Base-by-base conservation (phyloP, 1,139 yeast species). In the Saccharomyces pastorianus region DNA sequence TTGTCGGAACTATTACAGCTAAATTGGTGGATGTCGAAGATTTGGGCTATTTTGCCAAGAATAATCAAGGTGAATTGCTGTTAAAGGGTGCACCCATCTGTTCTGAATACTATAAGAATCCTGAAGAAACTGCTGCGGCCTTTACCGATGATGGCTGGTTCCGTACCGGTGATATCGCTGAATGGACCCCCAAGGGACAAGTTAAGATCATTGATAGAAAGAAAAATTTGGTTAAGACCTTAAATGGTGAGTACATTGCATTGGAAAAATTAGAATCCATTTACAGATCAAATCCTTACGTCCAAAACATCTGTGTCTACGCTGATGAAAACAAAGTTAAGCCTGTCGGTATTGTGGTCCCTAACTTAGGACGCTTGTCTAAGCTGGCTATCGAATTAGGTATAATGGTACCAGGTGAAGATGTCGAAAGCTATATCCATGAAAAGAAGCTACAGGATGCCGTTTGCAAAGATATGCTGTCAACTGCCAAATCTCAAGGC, bases 231-330 rank as follows among this genome's bases (percentile, higher is more conserved):
- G 96, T 95, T 64, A 95, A 95, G 80, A 95, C 99, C 23, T 77
- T 82, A 67, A 91, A 93, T 68, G 99, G 99, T 73, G 99, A 95
- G 75, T 95, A 95, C 73, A 88, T 95, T 73, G 99, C 99, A 14
- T 79, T 95, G 64, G 99, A 95, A 75, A 91, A 89, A 73, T 76
- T 93, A 63, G 98, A 91, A 73, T 77, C 89, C 31, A 68, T 79
- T 47, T 95, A 95, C 78, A 83, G 99, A 73, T 85, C 97, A 28
- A 88, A 88, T 72, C 75, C 82, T 47, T 77, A 78, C 61, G 93
- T 93, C 41, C 73, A 76, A 56, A 93, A 93, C 75, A 77, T 93
- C 60, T 91, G 98, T 75, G 91, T 89, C 61, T 91, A 90, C 69
- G 99, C 99, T 51, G 98, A 93, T 72, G 83, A 82, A 66, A 74